Percentiles rank a stretch among this genome's conserved stretches.
These are phyloP conservation scores for Populus tomentosa DNA, from an alignment of 441 rosid genomes.

Conservation along the genomic window DNA sequence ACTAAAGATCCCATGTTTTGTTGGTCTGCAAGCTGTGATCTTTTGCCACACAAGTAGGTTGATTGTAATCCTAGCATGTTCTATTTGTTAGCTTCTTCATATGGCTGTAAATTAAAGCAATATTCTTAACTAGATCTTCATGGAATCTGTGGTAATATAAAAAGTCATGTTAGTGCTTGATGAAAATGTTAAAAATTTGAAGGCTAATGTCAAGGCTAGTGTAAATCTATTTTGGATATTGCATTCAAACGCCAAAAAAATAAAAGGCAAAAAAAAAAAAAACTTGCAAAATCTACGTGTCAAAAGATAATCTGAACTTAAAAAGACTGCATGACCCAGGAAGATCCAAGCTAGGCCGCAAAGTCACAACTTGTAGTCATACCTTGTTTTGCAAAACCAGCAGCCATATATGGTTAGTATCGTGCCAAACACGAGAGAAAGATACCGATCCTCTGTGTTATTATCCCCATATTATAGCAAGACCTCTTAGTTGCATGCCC, in stretches of 20 bases:
- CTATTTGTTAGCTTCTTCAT: constrained; percentile 19
- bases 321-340: neutral
- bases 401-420: neutral
- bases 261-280: too few species aligned
- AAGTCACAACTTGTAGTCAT: neutral
- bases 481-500: neutral
- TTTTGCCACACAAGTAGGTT: constrained; percentile 15
- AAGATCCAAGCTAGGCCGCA: neutral
- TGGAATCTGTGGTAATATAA: constrained; percentile 11
- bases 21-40: constrained; percentile 18
- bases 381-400: neutral
- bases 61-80: constrained; percentile 37
- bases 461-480: neutral
- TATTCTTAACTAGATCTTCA: constrained; percentile 23
- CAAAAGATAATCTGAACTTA: neutral
- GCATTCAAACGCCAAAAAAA: neutral
- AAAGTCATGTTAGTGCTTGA: constrained; percentile 18
- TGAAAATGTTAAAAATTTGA: neutral
- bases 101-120: constrained; percentile 28
- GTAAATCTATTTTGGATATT: neutral
- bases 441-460: neutral
- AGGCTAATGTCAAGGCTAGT: neutral
- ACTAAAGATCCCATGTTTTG: constrained; percentile 14
- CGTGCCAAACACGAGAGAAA: neutral
- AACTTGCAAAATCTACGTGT: neutral